Percentiles rank a stretch among this genome's conserved stretches.
Evolutionary conservation across 2,329 filamentous ascomycete species (phyloP).

Genomic region (Fusarium sarcochroum): DNA sequence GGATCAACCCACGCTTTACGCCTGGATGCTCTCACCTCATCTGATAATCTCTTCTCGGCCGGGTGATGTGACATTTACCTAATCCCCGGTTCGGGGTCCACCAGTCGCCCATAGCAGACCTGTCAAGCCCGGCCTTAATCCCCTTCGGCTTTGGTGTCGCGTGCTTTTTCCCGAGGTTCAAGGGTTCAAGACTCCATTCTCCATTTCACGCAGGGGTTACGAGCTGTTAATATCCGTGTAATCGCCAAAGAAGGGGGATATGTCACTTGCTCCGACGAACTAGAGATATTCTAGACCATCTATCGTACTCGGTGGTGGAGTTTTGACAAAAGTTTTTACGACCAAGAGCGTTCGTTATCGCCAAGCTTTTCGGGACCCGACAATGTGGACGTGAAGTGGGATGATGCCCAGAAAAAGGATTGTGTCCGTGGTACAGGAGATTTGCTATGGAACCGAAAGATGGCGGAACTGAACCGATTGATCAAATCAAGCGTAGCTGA

Average conservation of each 20-base stretch:
- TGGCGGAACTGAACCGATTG: not conserved
- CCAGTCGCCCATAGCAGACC: too few species aligned
- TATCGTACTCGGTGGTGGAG: slow-evolving; percentile 2
- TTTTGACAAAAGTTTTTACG: not conserved
- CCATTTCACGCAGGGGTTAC: not conserved
- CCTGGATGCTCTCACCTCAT: not conserved
- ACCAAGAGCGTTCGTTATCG: not conserved
- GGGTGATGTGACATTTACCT: slow-evolving; percentile 3
- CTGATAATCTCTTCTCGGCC: not conserved
- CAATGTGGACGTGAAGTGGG: slow-evolving; percentile 1
- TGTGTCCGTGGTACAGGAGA: not conserved
- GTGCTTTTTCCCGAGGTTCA: not conserved
- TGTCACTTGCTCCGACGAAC: not conserved
- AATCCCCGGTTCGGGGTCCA: not conserved
- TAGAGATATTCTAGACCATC: slow-evolving; percentile 20
- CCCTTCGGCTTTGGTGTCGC: not conserved
- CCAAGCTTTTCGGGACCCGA: slow-evolving; percentile 22
- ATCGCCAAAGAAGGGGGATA: not conserved
- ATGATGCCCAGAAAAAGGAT: slow-evolving; percentile 5
- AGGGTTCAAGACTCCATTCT: not conserved
- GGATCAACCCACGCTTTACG: not conserved
- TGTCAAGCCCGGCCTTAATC: not conserved
- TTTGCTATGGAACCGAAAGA: not conserved
- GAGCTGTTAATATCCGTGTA: not conserved
- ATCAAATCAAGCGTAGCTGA: too few species aligned